A percentile compares a stretch with the other conserved stretches of the same genome.
These are phyloP conservation scores for Populus hybrid DNA, from an alignment of 441 rosid species.

Conservation along the genomic window DNA sequence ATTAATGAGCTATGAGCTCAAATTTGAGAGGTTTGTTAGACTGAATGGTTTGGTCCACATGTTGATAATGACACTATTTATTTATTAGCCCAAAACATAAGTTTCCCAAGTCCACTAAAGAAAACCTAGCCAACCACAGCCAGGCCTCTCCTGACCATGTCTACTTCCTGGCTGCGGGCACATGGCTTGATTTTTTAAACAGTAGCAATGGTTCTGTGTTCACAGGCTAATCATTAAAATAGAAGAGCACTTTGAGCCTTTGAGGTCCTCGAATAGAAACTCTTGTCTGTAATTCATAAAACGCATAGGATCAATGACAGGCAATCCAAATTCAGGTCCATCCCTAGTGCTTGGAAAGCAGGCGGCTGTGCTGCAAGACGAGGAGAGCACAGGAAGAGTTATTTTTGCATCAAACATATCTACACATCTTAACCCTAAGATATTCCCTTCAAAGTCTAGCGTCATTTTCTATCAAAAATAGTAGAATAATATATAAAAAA, in stretches of 20 bases:
- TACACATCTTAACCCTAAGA: background rate
- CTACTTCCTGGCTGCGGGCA: no score
- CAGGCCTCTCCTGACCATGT: no score
- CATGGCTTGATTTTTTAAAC: no score
- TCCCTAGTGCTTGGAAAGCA: conserved; percentile 64
- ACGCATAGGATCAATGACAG: background rate
- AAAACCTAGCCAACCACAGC: no score
- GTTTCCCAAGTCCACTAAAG: no score
- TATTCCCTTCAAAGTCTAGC: background rate
- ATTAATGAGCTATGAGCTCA: no score
- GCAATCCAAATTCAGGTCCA: conserved; percentile 16
- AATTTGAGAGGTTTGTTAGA: background rate
- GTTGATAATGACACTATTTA: background rate
- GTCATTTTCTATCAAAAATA: background rate
- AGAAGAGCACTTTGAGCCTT: background rate
- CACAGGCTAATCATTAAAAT: no score
- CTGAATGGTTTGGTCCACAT: background rate
- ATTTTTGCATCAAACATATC: background rate
- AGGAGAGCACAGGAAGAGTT: background rate
- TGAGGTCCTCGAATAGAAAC: conserved; percentile 6
- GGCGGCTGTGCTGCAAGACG: conserved; percentile 72
- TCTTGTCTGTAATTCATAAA: background rate
- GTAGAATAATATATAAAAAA: no score
- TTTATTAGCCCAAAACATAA: no score
- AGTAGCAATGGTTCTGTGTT: no score